Conservation (phyloP, 208 protist species). For the Leishmania arabica region DNA sequence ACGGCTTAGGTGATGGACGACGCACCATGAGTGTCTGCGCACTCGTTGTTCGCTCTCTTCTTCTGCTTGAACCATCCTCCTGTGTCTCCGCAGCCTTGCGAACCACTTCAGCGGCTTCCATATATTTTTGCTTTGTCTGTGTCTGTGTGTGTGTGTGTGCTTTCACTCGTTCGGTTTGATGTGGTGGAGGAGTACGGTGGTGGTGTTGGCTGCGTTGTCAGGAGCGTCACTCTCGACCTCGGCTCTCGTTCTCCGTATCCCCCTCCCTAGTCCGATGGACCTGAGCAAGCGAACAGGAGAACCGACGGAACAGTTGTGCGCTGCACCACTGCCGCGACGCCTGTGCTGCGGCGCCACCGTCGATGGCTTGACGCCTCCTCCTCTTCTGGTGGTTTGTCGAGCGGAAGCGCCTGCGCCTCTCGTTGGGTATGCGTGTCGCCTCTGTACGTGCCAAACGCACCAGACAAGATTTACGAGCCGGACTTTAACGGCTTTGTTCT, state of each 20-base stretch:
- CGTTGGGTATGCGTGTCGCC: background rate
- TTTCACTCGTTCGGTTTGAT: background rate
- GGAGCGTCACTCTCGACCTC: background rate
- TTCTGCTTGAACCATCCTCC: background rate
- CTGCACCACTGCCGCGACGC: background rate
- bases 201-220: background rate
- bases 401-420: background rate
- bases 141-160: background rate
- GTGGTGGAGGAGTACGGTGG: background rate
- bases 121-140: background rate
- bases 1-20: background rate
- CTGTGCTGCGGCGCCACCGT: no score
- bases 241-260: background rate
- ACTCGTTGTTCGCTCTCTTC: background rate
- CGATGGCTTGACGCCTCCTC: no score
- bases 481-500: background rate
- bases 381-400: background rate
- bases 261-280: background rate
- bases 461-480: background rate
- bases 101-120: background rate
- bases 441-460: background rate
- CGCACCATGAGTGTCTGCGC: background rate
- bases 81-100: background rate
- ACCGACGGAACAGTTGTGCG: background rate
- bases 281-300: background rate